Evolutionary conservation across 225 moss, liverwort and hornwort genomes (phyloP), one percentile per base, ranked within the genome.

Genomic region (Neckera pumila): DNA sequence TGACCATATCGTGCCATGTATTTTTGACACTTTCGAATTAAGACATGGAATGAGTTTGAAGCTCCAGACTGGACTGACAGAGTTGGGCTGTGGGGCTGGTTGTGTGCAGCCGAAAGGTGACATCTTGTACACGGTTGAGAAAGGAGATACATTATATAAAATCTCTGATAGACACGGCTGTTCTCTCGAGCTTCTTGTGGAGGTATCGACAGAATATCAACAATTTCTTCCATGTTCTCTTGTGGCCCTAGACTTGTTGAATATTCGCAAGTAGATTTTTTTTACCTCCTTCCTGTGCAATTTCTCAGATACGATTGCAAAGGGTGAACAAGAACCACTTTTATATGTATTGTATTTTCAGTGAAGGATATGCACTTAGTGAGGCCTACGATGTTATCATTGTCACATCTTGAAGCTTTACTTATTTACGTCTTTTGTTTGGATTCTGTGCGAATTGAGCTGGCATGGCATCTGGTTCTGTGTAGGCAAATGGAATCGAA

Each of bases 401-500:
- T 67, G 61, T 71, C 82, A 72, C 57, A 26, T 76, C 67, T 63
- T 74, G 22, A 22, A 72, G 31, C 38, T 38, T 84, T 80, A 66
- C 10, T 61, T 34, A 9, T 51, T 63, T 23, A n/a, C 30, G 10
- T 51, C 10, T 77, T 56, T 33, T 17, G 17, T 71, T 30, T 79
- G 18, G 36, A 38, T 45, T 66, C 42, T 66, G 56, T 42, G 40
- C 64, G 78, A 85, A 56, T 64, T 23, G 23, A 56, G 47, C 62
- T 87, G 78, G 62, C 53, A 75, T 82, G 40, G n/a, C 42, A 40
- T 64, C 56, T 78, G 75, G 45, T 65, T 70, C 3, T 76, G 8
- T 92, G 88, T 83, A 96, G 96, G 94, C 95, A 86, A 96, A 96
- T 84, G 90, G 89, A 56, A 94, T 96, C 36, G 83, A 92, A 79